Base-by-base conservation (phyloP, 305 asterid genomes). In the Solanum hybrid region DNA sequence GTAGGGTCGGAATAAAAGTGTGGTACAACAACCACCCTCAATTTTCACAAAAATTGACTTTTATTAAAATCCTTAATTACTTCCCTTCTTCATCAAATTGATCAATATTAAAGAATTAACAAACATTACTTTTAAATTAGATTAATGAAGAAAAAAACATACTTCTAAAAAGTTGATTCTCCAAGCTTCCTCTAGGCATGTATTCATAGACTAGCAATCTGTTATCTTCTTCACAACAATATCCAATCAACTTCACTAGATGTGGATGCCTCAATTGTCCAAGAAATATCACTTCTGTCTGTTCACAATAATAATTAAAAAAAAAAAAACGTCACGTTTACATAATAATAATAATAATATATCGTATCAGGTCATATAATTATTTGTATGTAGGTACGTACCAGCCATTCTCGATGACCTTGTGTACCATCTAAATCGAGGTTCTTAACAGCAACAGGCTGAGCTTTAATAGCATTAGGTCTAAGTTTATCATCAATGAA, bases 341-440 rank as follows among this genome's bases (percentile, higher is more conserved):
- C n/a, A n/a, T 34, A 31, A 31, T 31, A 31, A 31, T 3, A 3
- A 32, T 32, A 27, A 14, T 42, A 4, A 45, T 51, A 24, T 17
- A 37, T 40, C 10, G 2, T 38, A 40, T 42, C 15, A 42, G 5
- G 24, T 40, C 0, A 36, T 5, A n/a, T 19, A 10, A 81, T 26
- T 7, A 24, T 22, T 82, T 60, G 7, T 10, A 24, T 12, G 71
- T 60, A 19, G n/a, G 1, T 32, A 24, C 0, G 2, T 91, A 97
- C 99, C 98, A 97, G 95, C 99, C 99, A 97, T 93, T 97, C 99
- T 76, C 93, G 88, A 85, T 97, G 99, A 8, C 99, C 99, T 64
- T 97, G 99, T 1, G 95, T 19, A 71, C 99, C 99, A 82, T 96
- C 99, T 88, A 97, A 93, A 86, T 97, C 98, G 40, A 97, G 93